Conservation (phyloP, 129 eudicot genomes). For the Flaveria sonorensis region DNA sequence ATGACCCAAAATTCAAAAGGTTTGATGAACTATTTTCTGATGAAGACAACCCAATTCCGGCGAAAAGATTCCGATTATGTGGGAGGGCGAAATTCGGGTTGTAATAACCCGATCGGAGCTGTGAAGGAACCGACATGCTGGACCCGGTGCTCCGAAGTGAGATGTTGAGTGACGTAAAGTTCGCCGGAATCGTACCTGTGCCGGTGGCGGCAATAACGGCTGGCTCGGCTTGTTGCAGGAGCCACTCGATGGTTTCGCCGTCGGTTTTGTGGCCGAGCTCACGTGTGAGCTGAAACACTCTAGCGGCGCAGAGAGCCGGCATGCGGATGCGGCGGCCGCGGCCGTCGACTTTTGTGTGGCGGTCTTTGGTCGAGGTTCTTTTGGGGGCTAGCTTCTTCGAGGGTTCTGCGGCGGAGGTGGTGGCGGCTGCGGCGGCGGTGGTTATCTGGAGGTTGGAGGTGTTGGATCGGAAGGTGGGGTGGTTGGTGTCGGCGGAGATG, state of each 20-base stretch:
- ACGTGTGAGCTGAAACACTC: conserved; percentile 91
- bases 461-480: conserved; percentile 21
- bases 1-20: conserved; percentile 62
- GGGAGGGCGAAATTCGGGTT: conserved; percentile 67
- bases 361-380: conserved; percentile 85
- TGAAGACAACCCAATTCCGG: conserved; percentile 57
- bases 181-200: conserved; percentile 93
- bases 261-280: conserved; percentile 96
- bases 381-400: conserved; percentile 69
- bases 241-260: conserved; percentile 96
- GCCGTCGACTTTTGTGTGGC: conserved; percentile 96
- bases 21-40: conserved; percentile 47
- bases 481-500: conserved; percentile 37
- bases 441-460: conserved; percentile 30
- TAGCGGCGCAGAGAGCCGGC: conserved; percentile 95
- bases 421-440: conserved; percentile 16
- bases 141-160: conserved; percentile 90
- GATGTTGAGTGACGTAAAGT: conserved; percentile 83
- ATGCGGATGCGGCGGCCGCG: conserved; percentile 92
- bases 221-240: conserved; percentile 93
- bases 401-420: conserved; percentile 31
- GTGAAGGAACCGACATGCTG: conserved; percentile 85
- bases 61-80: conserved; percentile 56
- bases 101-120: conserved; percentile 65
- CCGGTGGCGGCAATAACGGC: conserved; percentile 97